Percentiles rank a stretch among this genome's conserved stretches.
These are phyloP conservation scores for Eucalyptus virginea DNA, from an alignment of 345 rosid genomes.

Conservation along the genomic window DNA sequence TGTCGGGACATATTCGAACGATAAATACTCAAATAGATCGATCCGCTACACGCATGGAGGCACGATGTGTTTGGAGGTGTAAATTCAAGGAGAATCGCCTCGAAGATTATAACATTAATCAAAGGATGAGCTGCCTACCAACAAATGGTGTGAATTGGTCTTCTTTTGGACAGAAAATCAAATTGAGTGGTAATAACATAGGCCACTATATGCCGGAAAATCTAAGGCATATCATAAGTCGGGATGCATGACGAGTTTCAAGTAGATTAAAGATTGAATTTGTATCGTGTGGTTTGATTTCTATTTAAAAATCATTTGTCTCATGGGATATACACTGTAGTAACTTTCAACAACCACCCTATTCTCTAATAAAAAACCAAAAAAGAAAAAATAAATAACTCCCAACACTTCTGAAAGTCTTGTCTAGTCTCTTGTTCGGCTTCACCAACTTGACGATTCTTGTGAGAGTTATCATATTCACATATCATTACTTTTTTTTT, in stretches of 20 bases:
- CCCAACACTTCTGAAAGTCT: neutral
- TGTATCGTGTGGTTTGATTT: neutral
- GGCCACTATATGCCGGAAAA: neutral
- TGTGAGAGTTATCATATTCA: neutral
- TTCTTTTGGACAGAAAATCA: neutral
- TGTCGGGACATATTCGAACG: neutral
- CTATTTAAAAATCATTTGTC: neutral
- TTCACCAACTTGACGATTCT: neutral
- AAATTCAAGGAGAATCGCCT: neutral
- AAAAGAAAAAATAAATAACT: neutral
- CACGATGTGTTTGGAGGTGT: neutral
- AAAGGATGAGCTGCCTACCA: neutral
- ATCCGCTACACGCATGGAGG: fast-evolving
- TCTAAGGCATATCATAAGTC: neutral
- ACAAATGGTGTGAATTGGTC: neutral
- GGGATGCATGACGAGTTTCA: neutral
- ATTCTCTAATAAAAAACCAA: neutral
- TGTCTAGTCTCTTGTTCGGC: neutral
- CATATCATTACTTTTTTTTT: neutral
- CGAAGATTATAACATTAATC: no score
- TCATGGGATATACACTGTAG: fast-evolving
- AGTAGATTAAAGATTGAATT: neutral
- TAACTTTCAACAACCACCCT: neutral
- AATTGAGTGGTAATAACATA: neutral
- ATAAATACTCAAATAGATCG: neutral